Evolutionary conservation across 2,329 filamentous ascomycete species (phyloP), one percentile per base, ranked within the genome.

Genomic region (Pestalotiopsis sp.): DNA sequence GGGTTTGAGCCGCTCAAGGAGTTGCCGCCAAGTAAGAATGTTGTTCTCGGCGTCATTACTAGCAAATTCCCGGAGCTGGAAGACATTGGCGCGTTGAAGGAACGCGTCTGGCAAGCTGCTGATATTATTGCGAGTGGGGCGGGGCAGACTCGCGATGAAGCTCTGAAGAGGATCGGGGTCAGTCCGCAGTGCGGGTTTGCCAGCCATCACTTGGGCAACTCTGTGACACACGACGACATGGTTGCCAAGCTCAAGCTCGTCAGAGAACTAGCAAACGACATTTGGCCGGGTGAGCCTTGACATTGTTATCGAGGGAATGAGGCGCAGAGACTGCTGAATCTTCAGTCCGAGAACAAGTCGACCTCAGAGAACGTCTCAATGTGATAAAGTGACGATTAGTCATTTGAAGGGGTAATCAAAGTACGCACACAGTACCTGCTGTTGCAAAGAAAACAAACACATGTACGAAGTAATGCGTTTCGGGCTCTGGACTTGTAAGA

Each of bases 171-270:
- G 72, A 82, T 94, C 58, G 85, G 87, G 58, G 87, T 93, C n/a
- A 92, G 89, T 76, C 91, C 92, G 0, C 91, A 93, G 80, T 93
- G 91, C 77, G 91, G 90, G 2, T 92, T 92, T 78, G 92, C 92
- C 31, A 93, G 90, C 64, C 92, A 95, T 77, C 89, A 91, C 71
- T 89, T 89, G 74, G 92, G 92, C 0, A 93, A 95, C 77, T 85
- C 89, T 27, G 84, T 95, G 69, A 88, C 85, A 31, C 85, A 87
- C 71, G 87, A 92, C 57, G 91, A 92, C 72, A 92, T 94, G 90
- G 87, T 89, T 78, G 89, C 87, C 77, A 95, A 94, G 83, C 80
- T 95, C 75, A 84, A 87, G 75, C 81, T 94, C 63, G 91, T 94
- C 23, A 87, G 92, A 72, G 83, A 89, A 71, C 89, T 95, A 72